Base-by-base conservation (phyloP, 768 basidiomycete genomes). In the Paxillus involutus region DNA sequence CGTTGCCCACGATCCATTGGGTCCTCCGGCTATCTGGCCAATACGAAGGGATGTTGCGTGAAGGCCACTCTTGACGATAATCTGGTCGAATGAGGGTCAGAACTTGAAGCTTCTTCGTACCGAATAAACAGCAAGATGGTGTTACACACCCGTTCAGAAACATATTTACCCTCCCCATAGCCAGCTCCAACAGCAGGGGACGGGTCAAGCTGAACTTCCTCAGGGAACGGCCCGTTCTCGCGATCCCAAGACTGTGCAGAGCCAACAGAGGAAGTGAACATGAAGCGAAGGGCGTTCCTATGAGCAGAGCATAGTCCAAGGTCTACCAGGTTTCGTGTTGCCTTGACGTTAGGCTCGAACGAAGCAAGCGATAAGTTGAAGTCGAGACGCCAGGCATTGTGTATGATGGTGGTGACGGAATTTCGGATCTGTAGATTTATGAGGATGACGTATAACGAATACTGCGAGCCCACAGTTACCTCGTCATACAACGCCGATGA, bases 341-440 rank as follows among this genome's bases (percentile, higher is more conserved):
- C 72, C 0, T 59, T 63, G n/a, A 80, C 54, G 17, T 63, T 21
- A 0, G 68, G 57, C 54, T 78, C 73, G 47, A 71, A 77, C 1
- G 75, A 76, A 0, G 55, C 36, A 2, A 79, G 57, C 0, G 71
- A 58, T 9, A 74, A 56, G 17, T 78, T 77, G 53, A 77, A 78
- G 52, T 80, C 71, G 7, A 78, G 59, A 10, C 66, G 57, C 77
- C 74, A 77, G 1, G 73, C 76, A 41, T 73, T 72, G 52, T 74
- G 68, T 0, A 74, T 64, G 46, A 73, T 48, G 68, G 69, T 48
- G 8, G 67, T 69, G 24, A 75, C 63, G 1, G 60, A 60, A 10
- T 58, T 44, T 10, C 56, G 59, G 26, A 66, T 45, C 65, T 65
- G 32, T 37, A 4, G 12, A 5, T 13, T 16, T 30, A 26, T 32